phyloP scores from a whole-genome alignment of 352 stramenopile genomes.

The Phytopythium boreale region DNA sequence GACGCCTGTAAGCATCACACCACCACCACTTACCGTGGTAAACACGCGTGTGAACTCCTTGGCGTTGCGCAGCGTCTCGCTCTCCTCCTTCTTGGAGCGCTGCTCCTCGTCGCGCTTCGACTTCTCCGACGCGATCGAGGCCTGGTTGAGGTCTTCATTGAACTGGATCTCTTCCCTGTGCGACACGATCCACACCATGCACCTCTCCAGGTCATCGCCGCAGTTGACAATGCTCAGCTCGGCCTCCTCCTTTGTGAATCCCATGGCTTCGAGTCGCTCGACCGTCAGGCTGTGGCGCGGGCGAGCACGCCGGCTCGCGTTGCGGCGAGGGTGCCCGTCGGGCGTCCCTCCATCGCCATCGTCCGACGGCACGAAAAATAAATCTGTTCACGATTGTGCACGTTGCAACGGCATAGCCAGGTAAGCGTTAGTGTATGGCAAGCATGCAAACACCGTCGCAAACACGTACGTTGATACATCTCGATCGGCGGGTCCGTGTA shows the following conservation, averaged over 20 bases:
- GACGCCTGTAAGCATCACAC: background rate
- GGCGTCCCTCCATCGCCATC: conserved; percentile 9
- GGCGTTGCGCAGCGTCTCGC: conserved; percentile 43
- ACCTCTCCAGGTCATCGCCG: conserved; percentile 60
- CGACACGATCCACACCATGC: conserved; percentile 82
- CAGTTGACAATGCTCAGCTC: conserved; percentile 52
- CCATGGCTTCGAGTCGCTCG: conserved; percentile 53
- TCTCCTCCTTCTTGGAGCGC: conserved; percentile 49
- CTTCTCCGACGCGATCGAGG: conserved; percentile 76
- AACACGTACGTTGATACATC: conserved; percentile 1
- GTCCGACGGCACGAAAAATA: conserved; percentile 17
- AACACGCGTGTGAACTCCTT: conserved; percentile 67
- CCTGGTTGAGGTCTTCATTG: conserved; percentile 59
- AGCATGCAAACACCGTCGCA: background rate
- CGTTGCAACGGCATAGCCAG: background rate
- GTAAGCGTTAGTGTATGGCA: background rate
- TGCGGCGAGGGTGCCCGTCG: conserved; percentile 14
- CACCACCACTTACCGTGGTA: conserved; percentile 38
- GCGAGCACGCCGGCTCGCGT: conserved; percentile 17
- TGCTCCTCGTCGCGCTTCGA: conserved; percentile 62
- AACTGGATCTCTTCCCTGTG: conserved; percentile 73
- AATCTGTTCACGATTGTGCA: background rate
- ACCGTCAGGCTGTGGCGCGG: conserved; percentile 53
- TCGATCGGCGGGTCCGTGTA: conserved; percentile 4
- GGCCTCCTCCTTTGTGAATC: conserved; percentile 60